phyloP scores from a whole-genome alignment of 345 rosid genomes.

The Erysimum cheiranthoides region DNA sequence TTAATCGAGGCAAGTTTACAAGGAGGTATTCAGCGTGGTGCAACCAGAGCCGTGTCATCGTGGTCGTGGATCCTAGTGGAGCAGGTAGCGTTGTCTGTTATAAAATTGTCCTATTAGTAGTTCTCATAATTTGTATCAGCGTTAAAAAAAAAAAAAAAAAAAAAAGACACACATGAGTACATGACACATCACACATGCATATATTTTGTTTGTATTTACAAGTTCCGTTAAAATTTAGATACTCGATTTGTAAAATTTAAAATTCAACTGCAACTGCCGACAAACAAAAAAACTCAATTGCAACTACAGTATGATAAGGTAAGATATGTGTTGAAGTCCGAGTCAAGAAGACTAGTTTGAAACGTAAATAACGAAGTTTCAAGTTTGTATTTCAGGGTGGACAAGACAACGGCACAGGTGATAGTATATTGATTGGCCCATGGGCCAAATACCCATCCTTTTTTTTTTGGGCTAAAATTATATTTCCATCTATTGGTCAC shows the following conservation, averaged over 20 bases:
- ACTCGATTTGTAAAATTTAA: neutral
- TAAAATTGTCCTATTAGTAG: too few species aligned
- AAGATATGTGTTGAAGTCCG: neutral
- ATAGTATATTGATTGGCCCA: constrained; percentile 9
- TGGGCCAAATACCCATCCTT: neutral
- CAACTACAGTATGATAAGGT: neutral
- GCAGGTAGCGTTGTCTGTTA: too few species aligned
- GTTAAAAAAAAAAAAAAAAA: too few species aligned
- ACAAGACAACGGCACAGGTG: constrained; percentile 1
- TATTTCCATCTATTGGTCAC: neutral
- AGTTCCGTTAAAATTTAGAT: neutral
- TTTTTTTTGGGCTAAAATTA: too few species aligned
- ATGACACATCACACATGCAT: neutral
- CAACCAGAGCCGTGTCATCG: too few species aligned
- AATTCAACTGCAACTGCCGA: too few species aligned
- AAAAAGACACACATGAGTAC: too few species aligned
- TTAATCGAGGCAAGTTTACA: too few species aligned
- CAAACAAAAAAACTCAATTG: too few species aligned
- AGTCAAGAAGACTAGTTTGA: neutral
- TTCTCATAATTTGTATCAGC: too few species aligned
- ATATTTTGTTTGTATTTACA: neutral
- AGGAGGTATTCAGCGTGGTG: too few species aligned
- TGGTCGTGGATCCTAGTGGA: too few species aligned
- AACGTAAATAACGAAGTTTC: neutral
- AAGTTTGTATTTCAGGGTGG: neutral